These are phyloP conservation scores for Coemansia pectinata DNA, from an alignment of 192 early-diverging fungal species.

Conservation along the genomic window DNA sequence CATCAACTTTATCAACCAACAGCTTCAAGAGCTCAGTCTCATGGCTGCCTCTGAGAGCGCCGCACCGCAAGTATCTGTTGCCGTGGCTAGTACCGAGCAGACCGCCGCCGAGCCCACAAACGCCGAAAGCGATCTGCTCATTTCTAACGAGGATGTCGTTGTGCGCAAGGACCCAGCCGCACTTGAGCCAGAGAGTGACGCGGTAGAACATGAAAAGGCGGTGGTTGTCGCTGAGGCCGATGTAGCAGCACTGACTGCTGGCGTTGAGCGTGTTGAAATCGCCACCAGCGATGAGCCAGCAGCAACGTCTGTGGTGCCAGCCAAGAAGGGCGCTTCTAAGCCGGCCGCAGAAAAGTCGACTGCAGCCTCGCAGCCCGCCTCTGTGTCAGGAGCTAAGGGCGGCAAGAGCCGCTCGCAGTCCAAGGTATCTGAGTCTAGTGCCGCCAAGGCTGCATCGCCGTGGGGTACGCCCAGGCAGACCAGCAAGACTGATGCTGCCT, in stretches of 20 bases:
- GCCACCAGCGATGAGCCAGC: neutral
- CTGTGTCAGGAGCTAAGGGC: neutral
- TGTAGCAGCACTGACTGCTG: neutral
- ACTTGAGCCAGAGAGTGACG: neutral
- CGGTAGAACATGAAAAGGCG: neutral
- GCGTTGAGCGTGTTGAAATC: neutral
- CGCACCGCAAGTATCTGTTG: neutral
- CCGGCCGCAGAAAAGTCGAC: neutral
- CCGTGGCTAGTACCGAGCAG: neutral
- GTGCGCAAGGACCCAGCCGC: neutral
- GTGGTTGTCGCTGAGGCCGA: neutral
- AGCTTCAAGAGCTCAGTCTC: conserved; percentile 37
- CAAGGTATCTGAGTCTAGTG: neutral
- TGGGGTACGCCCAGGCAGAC: neutral
- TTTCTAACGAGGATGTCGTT: neutral
- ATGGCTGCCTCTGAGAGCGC: conserved; percentile 17
- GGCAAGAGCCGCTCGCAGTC: conserved; percentile 1
- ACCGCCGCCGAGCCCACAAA: neutral
- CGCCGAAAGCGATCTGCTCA: neutral
- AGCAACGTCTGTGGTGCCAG: neutral
- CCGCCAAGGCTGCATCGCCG: neutral
- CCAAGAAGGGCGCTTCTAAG: neutral
- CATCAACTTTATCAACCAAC: conserved; percentile 40
- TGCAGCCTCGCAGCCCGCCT: neutral
- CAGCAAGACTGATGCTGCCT: neutral